Conservation (phyloP, 306 rosid genomes). For the Quercus ilex region DNA sequence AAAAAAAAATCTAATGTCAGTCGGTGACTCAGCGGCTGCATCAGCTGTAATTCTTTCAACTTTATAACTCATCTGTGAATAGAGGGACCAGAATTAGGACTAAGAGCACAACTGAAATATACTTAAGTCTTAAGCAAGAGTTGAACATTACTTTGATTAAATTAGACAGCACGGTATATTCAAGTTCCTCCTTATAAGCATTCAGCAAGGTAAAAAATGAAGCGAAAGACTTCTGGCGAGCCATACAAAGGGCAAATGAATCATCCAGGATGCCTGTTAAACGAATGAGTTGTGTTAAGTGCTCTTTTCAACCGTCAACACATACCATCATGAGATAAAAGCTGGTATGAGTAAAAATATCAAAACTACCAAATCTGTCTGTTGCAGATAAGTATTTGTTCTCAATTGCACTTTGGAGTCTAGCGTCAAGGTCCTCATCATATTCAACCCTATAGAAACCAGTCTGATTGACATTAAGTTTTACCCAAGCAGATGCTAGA, state of each 20-base stretch:
- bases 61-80: conserved; percentile 60
- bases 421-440: no score
- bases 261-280: no score
- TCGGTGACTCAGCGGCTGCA: conserved; percentile 60
- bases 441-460: no score
- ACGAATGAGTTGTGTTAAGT: no score
- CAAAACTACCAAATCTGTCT: no score
- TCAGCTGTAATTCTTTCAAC: conserved; percentile 60
- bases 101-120: conserved; percentile 4
- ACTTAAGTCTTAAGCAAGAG: conserved; percentile 1
- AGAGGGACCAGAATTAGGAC: conserved; percentile 26
- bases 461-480: no score
- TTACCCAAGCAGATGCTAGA: no score
- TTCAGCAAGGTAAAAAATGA: conserved; percentile 76
- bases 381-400: no score
- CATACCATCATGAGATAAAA: no score
- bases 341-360: no score
- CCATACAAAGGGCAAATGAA: conserved; percentile 48
- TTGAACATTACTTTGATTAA: conserved; percentile 58
- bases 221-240: conserved; percentile 60
- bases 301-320: no score
- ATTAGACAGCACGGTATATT: conserved; percentile 78
- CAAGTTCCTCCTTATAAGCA: conserved; percentile 79
- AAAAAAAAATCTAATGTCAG: conserved; percentile 40
- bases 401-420: no score